These are phyloP conservation scores for Cryphonectria parasitica DNA, from an alignment of 2,329 filamentous ascomycete species.

Conservation along the genomic window DNA sequence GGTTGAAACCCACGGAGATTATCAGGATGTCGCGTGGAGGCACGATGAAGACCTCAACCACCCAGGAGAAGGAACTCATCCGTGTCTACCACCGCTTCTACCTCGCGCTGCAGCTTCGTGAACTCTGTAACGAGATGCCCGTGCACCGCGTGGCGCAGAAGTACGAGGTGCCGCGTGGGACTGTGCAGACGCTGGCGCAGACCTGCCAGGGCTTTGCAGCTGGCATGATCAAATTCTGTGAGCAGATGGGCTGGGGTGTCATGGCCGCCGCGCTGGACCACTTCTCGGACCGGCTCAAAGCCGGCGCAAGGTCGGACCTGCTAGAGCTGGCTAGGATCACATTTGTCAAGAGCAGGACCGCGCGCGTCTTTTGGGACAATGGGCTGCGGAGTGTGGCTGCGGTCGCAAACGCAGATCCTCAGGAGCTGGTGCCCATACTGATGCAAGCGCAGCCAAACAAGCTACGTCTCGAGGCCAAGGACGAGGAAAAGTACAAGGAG, in stretches of 20 bases:
- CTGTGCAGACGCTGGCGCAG: conserved; percentile 73
- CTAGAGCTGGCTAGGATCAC: conserved; percentile 72
- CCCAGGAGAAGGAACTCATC: conserved; percentile 62
- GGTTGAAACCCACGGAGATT: conserved; percentile 68
- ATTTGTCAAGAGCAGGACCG: conserved; percentile 77
- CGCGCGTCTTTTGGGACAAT: conserved; percentile 75
- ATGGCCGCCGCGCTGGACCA: conserved; percentile 75
- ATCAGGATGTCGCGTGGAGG: conserved; percentile 73
- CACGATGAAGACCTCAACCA: conserved; percentile 63
- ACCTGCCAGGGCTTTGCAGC: conserved; percentile 79
- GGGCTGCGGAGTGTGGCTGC: conserved; percentile 70
- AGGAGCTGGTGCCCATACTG: conserved; percentile 71
- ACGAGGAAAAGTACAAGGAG: conserved; percentile 63
- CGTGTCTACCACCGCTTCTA: conserved; percentile 75
- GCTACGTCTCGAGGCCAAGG: conserved; percentile 56
- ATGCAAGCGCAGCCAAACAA: conserved; percentile 75
- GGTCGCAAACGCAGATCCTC: conserved; percentile 70
- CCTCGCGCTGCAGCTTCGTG: conserved; percentile 75
- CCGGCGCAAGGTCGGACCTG: conserved; percentile 72
- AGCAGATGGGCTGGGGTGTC: conserved; percentile 76
- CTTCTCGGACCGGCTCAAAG: conserved; percentile 73
- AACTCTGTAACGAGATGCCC: conserved; percentile 77
- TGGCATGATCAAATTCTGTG: conserved; percentile 79
- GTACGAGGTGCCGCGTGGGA: conserved; percentile 71
- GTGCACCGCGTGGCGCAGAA: conserved; percentile 71